Percentiles rank a stretch among this genome's conserved stretches.
Conservation (phyloP, 768 basidiomycete genomes). For the Termitomyces sp. region DNA sequence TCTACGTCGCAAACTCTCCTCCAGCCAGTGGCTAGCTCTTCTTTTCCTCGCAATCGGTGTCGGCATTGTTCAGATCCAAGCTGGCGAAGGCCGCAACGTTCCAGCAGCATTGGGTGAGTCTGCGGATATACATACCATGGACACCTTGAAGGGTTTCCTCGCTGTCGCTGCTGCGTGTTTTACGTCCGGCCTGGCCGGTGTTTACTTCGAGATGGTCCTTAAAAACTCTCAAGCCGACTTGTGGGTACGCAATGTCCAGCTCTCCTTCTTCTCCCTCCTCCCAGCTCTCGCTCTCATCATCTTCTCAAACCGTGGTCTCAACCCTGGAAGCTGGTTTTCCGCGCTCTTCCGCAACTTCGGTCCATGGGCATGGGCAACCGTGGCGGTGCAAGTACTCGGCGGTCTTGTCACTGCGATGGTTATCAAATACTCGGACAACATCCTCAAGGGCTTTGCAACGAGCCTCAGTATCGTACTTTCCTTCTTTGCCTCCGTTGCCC, state of each 20-base stretch:
- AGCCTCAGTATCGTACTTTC: conserved; percentile 92
- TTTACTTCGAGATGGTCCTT: conserved; percentile 97
- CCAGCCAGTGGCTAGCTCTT: conserved; percentile 81
- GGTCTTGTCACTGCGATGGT: conserved; percentile 93
- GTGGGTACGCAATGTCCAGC: conserved; percentile 96
- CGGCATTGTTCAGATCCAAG: conserved; percentile 84
- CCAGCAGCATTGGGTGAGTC: conserved; percentile 18
- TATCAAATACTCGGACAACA: conserved; percentile 96
- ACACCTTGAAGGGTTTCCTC: conserved; percentile 79
- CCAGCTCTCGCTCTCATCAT: conserved; percentile 83
- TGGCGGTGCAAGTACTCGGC: conserved; percentile 85
- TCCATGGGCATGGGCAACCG: conserved; percentile 94
- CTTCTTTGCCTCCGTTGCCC: conserved; percentile 85
- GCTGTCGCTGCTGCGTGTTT: conserved; percentile 91
- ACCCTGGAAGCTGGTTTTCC: conserved; percentile 36
- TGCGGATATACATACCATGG: conserved; percentile 56
- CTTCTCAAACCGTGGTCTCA: conserved; percentile 37
- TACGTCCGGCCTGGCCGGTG: conserved; percentile 93
- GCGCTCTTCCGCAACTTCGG: conserved; percentile 84
- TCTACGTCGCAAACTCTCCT: conserved; percentile 69
- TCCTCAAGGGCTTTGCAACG: conserved; percentile 94
- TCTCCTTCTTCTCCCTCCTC: conserved; percentile 89
- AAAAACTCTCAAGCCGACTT: conserved; percentile 88
- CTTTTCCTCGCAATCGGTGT: conserved; percentile 86
- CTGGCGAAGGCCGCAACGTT: conserved; percentile 28